Base-by-base conservation (phyloP, 2,329 filamentous ascomycete species). In the Blastomyces parvus region DNA sequence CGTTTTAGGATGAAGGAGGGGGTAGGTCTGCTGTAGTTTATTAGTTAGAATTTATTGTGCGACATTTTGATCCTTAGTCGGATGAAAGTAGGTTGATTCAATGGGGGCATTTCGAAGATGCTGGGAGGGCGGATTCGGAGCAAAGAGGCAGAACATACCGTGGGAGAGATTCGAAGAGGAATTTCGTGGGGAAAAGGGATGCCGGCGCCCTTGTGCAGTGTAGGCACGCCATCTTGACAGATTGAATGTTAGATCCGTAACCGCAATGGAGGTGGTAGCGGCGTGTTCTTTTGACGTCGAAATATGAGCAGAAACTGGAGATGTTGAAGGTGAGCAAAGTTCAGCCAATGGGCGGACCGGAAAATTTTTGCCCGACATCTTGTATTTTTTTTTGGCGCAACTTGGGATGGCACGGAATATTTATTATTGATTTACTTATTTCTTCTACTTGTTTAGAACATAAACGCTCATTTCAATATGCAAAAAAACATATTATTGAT, bases 201-300 rank as follows among this genome's bases (percentile, higher is more conserved):
- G 36, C 25, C 8, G 44, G 13, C 8, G 70, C 72, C 67, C 72
- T 71, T 46, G 38, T 61, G 67, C 70, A 72, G 60, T 70, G 70
- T 57, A 76, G 65, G 62, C 72, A 72, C 64, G 74, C 67, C 75
- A 76, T 76, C 38, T 70, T 62, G 52, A 22, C 13, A 53, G 13
- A 25, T 1, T 13, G n/a, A 57, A 40, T 14, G 48, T 13, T 6
- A 33, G 44, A 59, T 27, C 6, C 19, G 3, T 13, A 17, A n/a
- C 17, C 36, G 11, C 27, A 22, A 22, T 30, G 56, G 38, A 46
- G 56, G 36, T 38, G 38, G 19, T 5, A 40, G 27, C 13, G 3
- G 38, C 1, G n/a, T 27, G 56, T 44, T 25, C 30, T 44, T 25
- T n/a, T 48, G 57, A 30, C 36, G 14, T 30, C n/a, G 40, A 48